A percentile compares a stretch with the other conserved stretches of the same genome.
Evolutionary conservation across 805 yeast species (phyloP).

Genomic region (Candida silvicultrix): DNA sequence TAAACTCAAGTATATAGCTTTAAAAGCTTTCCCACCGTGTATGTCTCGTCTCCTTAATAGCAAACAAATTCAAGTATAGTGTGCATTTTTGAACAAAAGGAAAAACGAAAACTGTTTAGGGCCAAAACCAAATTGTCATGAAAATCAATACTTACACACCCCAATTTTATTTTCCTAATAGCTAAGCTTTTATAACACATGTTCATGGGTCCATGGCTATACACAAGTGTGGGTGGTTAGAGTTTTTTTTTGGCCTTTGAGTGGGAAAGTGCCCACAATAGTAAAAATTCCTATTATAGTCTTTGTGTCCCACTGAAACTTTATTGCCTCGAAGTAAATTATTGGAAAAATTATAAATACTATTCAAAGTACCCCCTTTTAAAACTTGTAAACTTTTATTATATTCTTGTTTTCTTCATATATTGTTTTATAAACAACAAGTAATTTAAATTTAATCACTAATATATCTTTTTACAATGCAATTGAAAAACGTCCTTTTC

Average conservation of each 20-base stretch:
- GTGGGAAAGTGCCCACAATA: no score
- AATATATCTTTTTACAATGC: constrained; percentile 7
- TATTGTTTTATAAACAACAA: not conserved
- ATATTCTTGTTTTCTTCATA: not conserved
- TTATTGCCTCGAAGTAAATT: not conserved
- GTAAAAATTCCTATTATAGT: not conserved
- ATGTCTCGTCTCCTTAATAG: not conserved
- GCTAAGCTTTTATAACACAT: not conserved
- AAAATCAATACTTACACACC: not conserved
- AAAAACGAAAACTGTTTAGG: not conserved
- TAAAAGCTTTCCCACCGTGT: not conserved
- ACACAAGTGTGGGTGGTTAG: not conserved
- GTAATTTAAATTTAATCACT: not conserved
- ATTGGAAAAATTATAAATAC: not conserved
- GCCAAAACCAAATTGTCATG: not conserved
- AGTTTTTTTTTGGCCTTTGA: no score
- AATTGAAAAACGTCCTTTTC: constrained; percentile 9
- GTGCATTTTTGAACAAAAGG: not conserved
- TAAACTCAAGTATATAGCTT: no score
- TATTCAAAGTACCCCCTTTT: not conserved
- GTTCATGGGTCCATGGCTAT: not conserved
- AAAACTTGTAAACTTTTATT: not conserved
- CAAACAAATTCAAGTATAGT: not conserved
- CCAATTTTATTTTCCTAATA: not conserved
- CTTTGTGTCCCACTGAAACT: not conserved